Conservation (phyloP, 768 basidiomycete genomes). For the Termitomyces eurrhizus region DNA sequence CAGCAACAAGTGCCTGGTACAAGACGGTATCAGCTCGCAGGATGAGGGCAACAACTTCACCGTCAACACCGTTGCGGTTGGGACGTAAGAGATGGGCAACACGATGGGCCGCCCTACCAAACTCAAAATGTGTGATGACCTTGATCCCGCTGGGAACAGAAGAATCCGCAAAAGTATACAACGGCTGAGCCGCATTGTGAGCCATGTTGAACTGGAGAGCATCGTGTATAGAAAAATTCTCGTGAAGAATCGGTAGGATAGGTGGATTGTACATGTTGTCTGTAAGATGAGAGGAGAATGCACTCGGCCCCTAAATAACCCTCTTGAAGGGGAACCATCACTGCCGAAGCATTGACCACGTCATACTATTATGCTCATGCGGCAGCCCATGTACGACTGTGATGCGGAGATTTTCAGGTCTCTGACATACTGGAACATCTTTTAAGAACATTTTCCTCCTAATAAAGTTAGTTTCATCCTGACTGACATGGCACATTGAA, state of each 20-base stretch:
- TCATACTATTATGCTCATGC: too few relatives aligned
- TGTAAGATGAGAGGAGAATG: neutral
- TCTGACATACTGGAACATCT: neutral
- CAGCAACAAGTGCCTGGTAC: constrained; percentile 38
- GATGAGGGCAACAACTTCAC: constrained; percentile 32
- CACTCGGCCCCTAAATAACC: neutral
- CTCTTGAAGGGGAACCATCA: neutral
- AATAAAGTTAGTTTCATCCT: neutral
- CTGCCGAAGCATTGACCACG: too few relatives aligned
- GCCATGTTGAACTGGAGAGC: constrained; percentile 13
- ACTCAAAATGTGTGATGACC: constrained; percentile 37
- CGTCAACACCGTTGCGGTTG: constrained; percentile 24
- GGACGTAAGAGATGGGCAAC: constrained; percentile 37
- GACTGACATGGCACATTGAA: neutral
- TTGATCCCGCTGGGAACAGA: constrained; percentile 11
- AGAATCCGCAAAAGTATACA: constrained; percentile 4
- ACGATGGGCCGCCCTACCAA: constrained; percentile 40
- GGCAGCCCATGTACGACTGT: too few relatives aligned
- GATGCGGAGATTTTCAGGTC: neutral
- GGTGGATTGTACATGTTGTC: neutral
- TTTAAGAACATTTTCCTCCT: neutral
- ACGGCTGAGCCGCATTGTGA: constrained; percentile 12
- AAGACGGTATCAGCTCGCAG: constrained; percentile 31
- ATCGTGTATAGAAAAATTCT: constrained; percentile 6
- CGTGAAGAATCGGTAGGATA: constrained; percentile 1